Base-by-base conservation (phyloP, 2,329 filamentous ascomycete species). In the Hypoxylon sp. region DNA sequence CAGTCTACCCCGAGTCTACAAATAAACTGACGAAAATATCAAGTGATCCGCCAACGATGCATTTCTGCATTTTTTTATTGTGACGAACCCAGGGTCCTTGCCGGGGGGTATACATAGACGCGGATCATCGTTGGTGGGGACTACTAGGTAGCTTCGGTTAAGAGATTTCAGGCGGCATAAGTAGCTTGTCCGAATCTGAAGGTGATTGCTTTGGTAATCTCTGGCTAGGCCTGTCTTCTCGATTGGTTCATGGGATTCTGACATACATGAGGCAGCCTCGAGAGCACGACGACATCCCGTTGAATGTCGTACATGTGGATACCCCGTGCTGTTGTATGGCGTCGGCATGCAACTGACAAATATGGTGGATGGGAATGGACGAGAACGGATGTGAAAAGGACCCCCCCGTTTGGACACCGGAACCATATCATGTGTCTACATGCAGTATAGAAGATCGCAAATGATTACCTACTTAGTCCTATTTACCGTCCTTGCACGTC, bases 401-500 rank as follows among this genome's bases (percentile, higher is more conserved):
- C 1, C 11, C 37, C 54, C 31, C 21, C 6, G 46, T 37, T 46
- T 19, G 27, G 48, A 17, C 24, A 24, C 27, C 31, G 47, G 61
- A 53, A 67, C 67, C 51, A 53, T 24, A 69, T 65, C 64, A 70
- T 70, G 64, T 65, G 64, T 70, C 19, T 56, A 48, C 44, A 27
- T 67, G 67, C 57, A 69, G 52, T 35, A 61, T 42, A 37, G 48
- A 13, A 63, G 68, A 70, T 70, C 68, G 68, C 68, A 70, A 65
- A 62, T 67, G 67, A 56, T 70, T 68, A 68, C 68, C 68, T 62
- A 57, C 59, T 50, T 55, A 29, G 55, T 50, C 39, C 51, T 29
- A 46, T 44, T 32, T 24, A 46, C 27, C 57, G 54, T 21, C 27
- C n/a, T 44, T 27, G 57, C 60, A 64, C 44, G 56, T 65, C 52